These are phyloP conservation scores for Verticillium isaacii DNA, from an alignment of 2,329 filamentous ascomycete species.

Conservation along the genomic window DNA sequence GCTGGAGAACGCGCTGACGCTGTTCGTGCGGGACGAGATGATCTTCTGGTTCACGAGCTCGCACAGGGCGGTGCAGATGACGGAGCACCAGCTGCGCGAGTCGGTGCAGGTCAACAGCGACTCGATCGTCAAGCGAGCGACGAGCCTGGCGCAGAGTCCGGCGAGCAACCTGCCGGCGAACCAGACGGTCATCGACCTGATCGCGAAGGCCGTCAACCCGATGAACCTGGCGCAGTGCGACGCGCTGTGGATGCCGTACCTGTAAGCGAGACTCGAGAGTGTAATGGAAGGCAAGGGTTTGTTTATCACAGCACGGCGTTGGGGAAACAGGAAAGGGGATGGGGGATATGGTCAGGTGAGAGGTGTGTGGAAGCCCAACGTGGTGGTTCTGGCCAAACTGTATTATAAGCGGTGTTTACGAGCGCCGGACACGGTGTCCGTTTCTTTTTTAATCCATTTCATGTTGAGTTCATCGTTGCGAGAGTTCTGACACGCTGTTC, in stretches of 20 bases:
- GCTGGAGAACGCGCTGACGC: slow-evolving; percentile 87
- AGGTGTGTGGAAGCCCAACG: not conserved
- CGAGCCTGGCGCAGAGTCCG: slow-evolving; percentile 74
- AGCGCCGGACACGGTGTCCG: not conserved
- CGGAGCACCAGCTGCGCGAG: slow-evolving; percentile 67
- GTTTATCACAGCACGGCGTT: not conserved
- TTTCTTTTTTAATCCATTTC: not conserved
- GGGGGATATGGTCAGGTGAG: not conserved
- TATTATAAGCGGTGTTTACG: not conserved
- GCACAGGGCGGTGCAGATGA: slow-evolving; percentile 55
- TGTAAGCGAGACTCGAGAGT: slow-evolving; percentile 43
- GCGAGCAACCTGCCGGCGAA: slow-evolving; percentile 84
- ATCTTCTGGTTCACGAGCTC: slow-evolving; percentile 89
- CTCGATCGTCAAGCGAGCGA: slow-evolving; percentile 84
- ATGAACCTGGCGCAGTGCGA: slow-evolving; percentile 84
- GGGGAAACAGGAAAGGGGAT: not conserved
- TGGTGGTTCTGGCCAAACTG: not conserved
- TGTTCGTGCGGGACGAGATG: slow-evolving; percentile 98
- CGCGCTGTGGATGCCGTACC: slow-evolving; percentile 94
- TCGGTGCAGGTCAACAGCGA: slow-evolving; percentile 84
- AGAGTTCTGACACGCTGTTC: too few species aligned
- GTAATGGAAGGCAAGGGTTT: not conserved
- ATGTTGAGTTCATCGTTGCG: too few species aligned
- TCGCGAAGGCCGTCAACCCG: slow-evolving; percentile 90
- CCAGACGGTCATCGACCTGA: slow-evolving; percentile 92